Base-by-base conservation (phyloP, 495 filamentous ascomycete genomes). In the Penicillium bialowiezense region DNA sequence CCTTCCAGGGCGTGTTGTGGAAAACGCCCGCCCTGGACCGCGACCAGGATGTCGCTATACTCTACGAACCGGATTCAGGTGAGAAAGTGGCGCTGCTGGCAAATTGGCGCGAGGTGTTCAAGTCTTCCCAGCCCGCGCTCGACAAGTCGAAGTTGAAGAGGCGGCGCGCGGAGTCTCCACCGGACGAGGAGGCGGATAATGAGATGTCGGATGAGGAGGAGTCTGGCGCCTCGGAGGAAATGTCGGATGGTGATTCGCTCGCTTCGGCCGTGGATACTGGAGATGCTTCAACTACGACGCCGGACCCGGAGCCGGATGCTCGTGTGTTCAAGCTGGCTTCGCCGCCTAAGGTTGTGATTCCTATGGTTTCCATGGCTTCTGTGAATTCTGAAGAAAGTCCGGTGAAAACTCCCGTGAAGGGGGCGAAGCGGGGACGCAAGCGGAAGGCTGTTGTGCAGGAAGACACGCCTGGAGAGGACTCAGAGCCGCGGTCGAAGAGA, bases 61-160 rank as follows among this genome's bases (percentile, higher is more conserved):
- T 74, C 7, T 63, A 75, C 37, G 67, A 69, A 15, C 72, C 67
- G 0, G 69, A 70, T 15, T 58, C 62, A 5, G 62, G 63, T 10
- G 69, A 73, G 14, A 65, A 68, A 52, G 74, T 80, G 4, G 63
- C 76, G 2, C 44, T 80, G 31, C 57, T 80, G 34, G 67, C 72
- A 45, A 70, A 79, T 54, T 80, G 77, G 77, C 62, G 74, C n/a
- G 76, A 80, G 44, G 54, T 74, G 6, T 77, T 79, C 62, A 68
- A 69, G 41, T 56, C 56, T 14, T 55, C 62, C 2, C 63, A 72
- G 45, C 71, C 69, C 2, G 52, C 63, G 23, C 58, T 67, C 48
- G 62, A 62, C 10, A 59, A 61, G 12, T 56, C 61, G 9, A 54
- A 60, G 2, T 37, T 59, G 19, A 52, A 62, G 10, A 55, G 52